Percentiles rank a stretch among this genome's conserved stretches.
Conservation (phyloP, 1,284 basidiomycete species). For the Cryptococcus sp. region DNA sequence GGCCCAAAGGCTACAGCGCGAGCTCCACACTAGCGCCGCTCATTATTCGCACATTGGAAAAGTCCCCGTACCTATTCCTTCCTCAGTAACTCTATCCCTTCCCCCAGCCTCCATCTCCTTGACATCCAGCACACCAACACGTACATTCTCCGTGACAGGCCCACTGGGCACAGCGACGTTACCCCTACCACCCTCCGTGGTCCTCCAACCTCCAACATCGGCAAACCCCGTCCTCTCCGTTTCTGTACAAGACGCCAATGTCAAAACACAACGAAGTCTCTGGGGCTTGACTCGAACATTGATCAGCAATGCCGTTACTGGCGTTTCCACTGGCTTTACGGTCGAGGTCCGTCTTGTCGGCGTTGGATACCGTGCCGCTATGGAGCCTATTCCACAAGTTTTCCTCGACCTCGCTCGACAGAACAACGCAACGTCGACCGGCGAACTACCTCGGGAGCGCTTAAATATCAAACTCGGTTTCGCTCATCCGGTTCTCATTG, state of each 20-base stretch:
- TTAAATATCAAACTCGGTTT: slow-evolving; percentile 89
- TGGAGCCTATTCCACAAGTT: slow-evolving; percentile 76
- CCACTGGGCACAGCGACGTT: slow-evolving; percentile 74
- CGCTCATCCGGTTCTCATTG: slow-evolving; percentile 81
- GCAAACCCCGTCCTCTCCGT: slow-evolving; percentile 49
- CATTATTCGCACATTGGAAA: slow-evolving; percentile 69
- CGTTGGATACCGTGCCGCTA: slow-evolving; percentile 85
- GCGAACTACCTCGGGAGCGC: slow-evolving; percentile 37
- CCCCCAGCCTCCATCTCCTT: slow-evolving; percentile 34
- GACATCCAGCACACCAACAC: slow-evolving; percentile 23
- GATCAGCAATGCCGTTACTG: slow-evolving; percentile 83
- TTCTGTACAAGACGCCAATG: slow-evolving; percentile 68
- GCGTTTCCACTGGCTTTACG: slow-evolving; percentile 85
- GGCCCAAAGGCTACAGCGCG: slow-evolving; percentile 6
- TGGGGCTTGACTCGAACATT: slow-evolving; percentile 93
- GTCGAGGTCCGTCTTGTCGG: slow-evolving; percentile 86
- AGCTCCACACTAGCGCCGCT: slow-evolving; percentile 33
- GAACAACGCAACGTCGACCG: slow-evolving; percentile 14
- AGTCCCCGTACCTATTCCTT: slow-evolving; percentile 71
- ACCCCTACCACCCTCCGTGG: slow-evolving; percentile 66
- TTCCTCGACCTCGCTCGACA: slow-evolving; percentile 41
- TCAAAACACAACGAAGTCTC: slow-evolving; percentile 78
- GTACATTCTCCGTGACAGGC: slow-evolving; percentile 61
- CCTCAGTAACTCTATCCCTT: slow-evolving; percentile 64
- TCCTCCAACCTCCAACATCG: slow-evolving; percentile 40